Evolutionary conservation across 257 asterid species (phyloP).

Genomic region (Ilex aquifolium): DNA sequence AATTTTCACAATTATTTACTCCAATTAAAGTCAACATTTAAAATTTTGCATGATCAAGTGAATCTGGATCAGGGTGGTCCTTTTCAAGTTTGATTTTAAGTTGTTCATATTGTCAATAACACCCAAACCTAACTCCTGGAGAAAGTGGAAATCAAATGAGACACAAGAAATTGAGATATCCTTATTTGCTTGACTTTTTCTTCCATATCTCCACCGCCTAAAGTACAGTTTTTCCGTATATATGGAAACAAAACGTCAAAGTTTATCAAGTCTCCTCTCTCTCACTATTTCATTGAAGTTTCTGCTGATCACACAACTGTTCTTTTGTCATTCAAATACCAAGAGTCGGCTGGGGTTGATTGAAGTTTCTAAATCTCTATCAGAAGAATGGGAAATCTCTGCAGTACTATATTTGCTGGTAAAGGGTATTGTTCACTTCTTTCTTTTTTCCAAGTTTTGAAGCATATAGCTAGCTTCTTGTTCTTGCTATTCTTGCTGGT

Average conservation of each 20-base stretch:
- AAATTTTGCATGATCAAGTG: too few relatives aligned
- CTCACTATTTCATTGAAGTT: not conserved
- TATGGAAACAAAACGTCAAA: not conserved
- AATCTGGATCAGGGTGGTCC: not conserved
- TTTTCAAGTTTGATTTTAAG: conserved; percentile 12
- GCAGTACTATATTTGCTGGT: not conserved
- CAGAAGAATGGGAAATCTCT: not conserved
- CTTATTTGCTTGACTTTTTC: conserved; percentile 17
- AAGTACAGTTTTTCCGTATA: conserved; percentile 7
- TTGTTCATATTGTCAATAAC: conserved; percentile 6
- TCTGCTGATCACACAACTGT: not conserved
- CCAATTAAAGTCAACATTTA: too few relatives aligned
- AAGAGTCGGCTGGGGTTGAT: not conserved
- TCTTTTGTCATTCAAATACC: not conserved
- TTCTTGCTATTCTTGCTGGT: not conserved
- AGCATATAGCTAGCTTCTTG: not conserved
- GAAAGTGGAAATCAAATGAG: conserved; percentile 13
- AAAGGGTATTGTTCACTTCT: not conserved
- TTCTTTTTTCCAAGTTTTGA: not conserved
- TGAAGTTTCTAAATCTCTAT: not conserved
- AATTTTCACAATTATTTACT: too few relatives aligned
- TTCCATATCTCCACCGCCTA: conserved; percentile 7
- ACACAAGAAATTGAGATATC: conserved; percentile 3
- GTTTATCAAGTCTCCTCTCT: not conserved
- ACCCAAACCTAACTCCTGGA: conserved; percentile 21